phyloP scores from a whole-genome alignment of 768 basidiomycete genomes.

The Hypholoma fasciculare region DNA sequence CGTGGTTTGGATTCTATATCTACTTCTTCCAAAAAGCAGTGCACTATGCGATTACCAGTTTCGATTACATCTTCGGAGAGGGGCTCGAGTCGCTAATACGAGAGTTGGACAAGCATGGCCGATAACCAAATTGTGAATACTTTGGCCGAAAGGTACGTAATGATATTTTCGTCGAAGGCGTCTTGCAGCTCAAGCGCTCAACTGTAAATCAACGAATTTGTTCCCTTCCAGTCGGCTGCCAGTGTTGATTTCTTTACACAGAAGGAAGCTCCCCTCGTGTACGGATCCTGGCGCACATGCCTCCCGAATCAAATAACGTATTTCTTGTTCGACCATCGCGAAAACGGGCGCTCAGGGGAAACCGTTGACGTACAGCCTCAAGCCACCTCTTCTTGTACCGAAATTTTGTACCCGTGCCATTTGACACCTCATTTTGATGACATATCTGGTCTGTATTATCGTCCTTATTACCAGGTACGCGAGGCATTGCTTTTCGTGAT shows the following conservation, averaged over 20 bases:
- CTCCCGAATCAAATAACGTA: no score
- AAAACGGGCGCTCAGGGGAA: no score
- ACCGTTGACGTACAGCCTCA: no score
- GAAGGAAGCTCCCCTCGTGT: no score
- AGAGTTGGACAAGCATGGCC: slow-evolving; percentile 7
- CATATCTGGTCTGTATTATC: no score
- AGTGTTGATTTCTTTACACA: background rate
- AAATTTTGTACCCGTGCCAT: no score
- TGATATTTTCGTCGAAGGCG: background rate
- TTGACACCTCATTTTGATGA: no score
- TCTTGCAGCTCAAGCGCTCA: background rate
- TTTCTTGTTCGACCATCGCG: no score
- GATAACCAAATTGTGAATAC: background rate
- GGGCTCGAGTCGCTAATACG: slow-evolving; percentile 11
- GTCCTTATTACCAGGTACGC: no score
- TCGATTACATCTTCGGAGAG: slow-evolving; percentile 17
- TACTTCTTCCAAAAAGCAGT: slow-evolving; percentile 32
- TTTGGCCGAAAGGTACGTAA: background rate
- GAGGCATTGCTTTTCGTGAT: no score
- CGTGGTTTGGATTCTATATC: slow-evolving; percentile 35
- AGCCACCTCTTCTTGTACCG: no score
- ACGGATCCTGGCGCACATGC: no score
- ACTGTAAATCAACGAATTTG: background rate
- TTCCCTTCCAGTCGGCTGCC: background rate
- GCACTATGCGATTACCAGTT: slow-evolving; percentile 19